Conservation (phyloP, 805 yeast genomes). For the Starmera dryadoides region DNA sequence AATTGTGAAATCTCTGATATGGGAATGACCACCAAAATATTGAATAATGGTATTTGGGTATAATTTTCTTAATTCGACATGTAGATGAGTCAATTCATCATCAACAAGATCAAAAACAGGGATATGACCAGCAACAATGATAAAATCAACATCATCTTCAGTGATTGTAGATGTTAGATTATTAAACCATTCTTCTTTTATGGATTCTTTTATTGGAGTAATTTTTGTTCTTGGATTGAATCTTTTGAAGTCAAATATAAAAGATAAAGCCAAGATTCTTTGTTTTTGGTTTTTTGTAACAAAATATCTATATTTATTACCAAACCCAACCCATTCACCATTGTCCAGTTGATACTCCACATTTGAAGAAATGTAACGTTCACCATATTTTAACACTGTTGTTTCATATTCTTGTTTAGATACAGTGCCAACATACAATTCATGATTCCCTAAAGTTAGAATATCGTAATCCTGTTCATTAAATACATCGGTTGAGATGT, state of each 20-base stretch:
- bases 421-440: slow-evolving; percentile 62
- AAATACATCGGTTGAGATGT: slow-evolving; percentile 53
- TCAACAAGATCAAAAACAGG: slow-evolving; percentile 44
- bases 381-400: slow-evolving; percentile 52
- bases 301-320: slow-evolving; percentile 59
- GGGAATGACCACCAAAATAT: slow-evolving; percentile 93
- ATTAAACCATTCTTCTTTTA: slow-evolving; percentile 60
- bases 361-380: slow-evolving; percentile 63
- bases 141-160: slow-evolving; percentile 46
- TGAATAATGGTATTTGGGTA: slow-evolving; percentile 67
- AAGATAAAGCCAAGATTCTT: slow-evolving; percentile 64
- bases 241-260: slow-evolving; percentile 67
- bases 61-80: slow-evolving; percentile 39
- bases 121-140: slow-evolving; percentile 73
- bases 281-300: slow-evolving; percentile 45
- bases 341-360: slow-evolving; percentile 47
- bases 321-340: slow-evolving; percentile 53
- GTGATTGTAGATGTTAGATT: slow-evolving; percentile 28
- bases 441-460: slow-evolving; percentile 87
- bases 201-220: slow-evolving; percentile 46
- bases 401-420: slow-evolving; percentile 58
- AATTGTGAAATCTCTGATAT: slow-evolving; percentile 74
- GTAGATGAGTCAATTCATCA: slow-evolving; percentile 28
- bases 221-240: slow-evolving; percentile 58
- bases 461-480: slow-evolving; percentile 64